Conservation (phyloP, 2,329 filamentous ascomycete species). For the Phialophora expanda region DNA sequence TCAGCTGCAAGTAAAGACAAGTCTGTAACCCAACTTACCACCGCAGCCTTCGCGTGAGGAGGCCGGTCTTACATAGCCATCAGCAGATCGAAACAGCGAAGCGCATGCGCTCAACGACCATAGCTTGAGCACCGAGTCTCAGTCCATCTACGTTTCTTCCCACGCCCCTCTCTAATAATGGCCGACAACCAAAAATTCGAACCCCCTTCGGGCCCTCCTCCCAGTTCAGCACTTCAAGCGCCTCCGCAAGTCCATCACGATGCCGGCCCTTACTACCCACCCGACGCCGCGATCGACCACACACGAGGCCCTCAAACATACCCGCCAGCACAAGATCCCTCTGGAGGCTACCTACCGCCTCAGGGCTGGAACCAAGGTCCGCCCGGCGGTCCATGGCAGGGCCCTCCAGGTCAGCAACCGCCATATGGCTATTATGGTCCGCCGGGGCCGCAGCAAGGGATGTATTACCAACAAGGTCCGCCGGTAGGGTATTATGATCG, state of each 20-base stretch:
- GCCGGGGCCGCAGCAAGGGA: slow-evolving; percentile 35
- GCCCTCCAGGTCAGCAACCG: slow-evolving; percentile 19
- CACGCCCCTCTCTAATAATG: not conserved
- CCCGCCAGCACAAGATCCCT: slow-evolving; percentile 30
- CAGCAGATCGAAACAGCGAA: not conserved
- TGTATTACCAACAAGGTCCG: slow-evolving; percentile 42
- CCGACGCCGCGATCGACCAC: slow-evolving; percentile 18
- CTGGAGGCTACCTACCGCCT: slow-evolving; percentile 30
- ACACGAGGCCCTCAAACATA: slow-evolving; percentile 28
- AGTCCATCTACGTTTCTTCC: not conserved
- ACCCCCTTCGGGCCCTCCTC: slow-evolving; percentile 32
- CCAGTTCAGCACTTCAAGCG: slow-evolving; percentile 10
- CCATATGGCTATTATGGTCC: slow-evolving; percentile 35
- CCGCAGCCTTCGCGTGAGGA: not conserved
- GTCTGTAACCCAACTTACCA: not conserved
- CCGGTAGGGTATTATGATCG: slow-evolving; percentile 47
- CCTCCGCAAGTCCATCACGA: slow-evolving; percentile 37
- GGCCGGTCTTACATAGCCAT: not conserved
- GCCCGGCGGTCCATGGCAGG: slow-evolving; percentile 23
- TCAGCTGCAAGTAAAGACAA: not conserved
- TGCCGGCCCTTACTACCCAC: slow-evolving; percentile 37
- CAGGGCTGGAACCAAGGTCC: slow-evolving; percentile 32
- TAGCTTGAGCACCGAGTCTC: not conserved
- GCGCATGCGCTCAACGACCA: not conserved
- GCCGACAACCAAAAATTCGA: slow-evolving; percentile 31